phyloP scores from a whole-genome alignment of 371 early-diverging fungal genomes.

The Smittium mucronatum region DNA sequence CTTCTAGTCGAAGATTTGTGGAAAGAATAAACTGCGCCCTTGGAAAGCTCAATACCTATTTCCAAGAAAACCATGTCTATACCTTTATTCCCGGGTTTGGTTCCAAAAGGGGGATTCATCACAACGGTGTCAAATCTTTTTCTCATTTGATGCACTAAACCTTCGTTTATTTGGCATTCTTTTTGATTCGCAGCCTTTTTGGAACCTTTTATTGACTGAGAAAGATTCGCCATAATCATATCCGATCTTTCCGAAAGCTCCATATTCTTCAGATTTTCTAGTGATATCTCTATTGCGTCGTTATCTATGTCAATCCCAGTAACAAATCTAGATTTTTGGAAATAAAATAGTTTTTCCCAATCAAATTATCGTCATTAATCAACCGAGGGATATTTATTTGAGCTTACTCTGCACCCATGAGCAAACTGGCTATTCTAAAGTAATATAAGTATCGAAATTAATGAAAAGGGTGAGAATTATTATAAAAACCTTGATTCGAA shows the following conservation, averaged over 20 bases:
- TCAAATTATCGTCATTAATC: too few species aligned
- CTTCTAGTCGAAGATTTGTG: slow-evolving; percentile 74
- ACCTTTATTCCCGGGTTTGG: slow-evolving; percentile 55
- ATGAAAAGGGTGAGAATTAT: too few species aligned
- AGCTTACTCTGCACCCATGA: slow-evolving; percentile 40
- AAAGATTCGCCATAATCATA: slow-evolving; percentile 19
- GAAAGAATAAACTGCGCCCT: slow-evolving; percentile 57
- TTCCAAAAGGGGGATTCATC: slow-evolving; percentile 81
- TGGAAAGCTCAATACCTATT: slow-evolving; percentile 39
- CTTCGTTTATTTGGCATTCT: slow-evolving; percentile 18
- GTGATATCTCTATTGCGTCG: slow-evolving; percentile 61
- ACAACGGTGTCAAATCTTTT: slow-evolving; percentile 58
- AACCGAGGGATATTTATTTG: too few species aligned
- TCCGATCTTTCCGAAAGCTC: slow-evolving; percentile 38
- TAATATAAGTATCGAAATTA: too few species aligned
- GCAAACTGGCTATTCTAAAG: slow-evolving; percentile 34
- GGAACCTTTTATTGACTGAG: slow-evolving; percentile 6
- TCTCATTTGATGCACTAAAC: slow-evolving; percentile 32
- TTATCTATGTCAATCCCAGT: slow-evolving; percentile 69
- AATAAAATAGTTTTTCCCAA: too few species aligned
- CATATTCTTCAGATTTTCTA: slow-evolving; percentile 47
- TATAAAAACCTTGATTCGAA: too few species aligned
- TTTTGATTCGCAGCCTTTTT: slow-evolving; percentile 2
- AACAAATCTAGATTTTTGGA: slow-evolving; percentile 26
- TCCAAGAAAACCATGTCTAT: slow-evolving; percentile 65